Percentiles rank a stretch among this genome's conserved stretches.
phyloP scores from a whole-genome alignment of 352 stramenopile genomes.

The Globisporangium orthogonon region DNA sequence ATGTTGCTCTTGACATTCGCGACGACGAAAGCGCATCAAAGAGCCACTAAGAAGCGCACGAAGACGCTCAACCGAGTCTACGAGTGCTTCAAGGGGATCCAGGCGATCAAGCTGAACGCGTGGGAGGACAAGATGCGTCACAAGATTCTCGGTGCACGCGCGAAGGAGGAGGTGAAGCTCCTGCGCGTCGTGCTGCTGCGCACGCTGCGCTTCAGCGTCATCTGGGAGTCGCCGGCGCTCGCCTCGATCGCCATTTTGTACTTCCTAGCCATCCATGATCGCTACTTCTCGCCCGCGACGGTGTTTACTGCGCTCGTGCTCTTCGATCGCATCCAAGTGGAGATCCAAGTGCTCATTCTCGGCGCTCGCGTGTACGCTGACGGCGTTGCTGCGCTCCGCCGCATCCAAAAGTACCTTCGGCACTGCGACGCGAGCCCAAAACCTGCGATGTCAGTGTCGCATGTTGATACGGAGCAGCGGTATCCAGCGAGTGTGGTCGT shows the following conservation, averaged over 20 bases:
- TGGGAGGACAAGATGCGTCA: constrained; percentile 34
- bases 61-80: constrained; percentile 29
- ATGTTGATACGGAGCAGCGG: no score
- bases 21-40: constrained; percentile 16
- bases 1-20: constrained; percentile 23
- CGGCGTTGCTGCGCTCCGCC: background rate
- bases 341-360: constrained; percentile 27
- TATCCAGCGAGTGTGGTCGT: no score
- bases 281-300: constrained; percentile 7
- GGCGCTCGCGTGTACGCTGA: background rate
- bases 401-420: constrained; percentile 10
- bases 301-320: no score
- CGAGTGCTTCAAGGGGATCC: constrained; percentile 38
- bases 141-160: constrained; percentile 28
- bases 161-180: constrained; percentile 24
- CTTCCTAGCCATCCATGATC: constrained; percentile 16
- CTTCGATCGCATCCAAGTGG: constrained; percentile 1
- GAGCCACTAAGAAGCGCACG: constrained; percentile 31
- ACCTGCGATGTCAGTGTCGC: background rate
- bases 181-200: constrained; percentile 18
- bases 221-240: constrained; percentile 30
- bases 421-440: constrained; percentile 8
- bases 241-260: constrained; percentile 29
- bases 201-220: constrained; percentile 25
- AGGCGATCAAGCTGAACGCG: constrained; percentile 34